Evolutionary conservation across 129 eudicot species (phyloP), one percentile per base, ranked within the genome.

Genomic region (Apium graveolens): DNA sequence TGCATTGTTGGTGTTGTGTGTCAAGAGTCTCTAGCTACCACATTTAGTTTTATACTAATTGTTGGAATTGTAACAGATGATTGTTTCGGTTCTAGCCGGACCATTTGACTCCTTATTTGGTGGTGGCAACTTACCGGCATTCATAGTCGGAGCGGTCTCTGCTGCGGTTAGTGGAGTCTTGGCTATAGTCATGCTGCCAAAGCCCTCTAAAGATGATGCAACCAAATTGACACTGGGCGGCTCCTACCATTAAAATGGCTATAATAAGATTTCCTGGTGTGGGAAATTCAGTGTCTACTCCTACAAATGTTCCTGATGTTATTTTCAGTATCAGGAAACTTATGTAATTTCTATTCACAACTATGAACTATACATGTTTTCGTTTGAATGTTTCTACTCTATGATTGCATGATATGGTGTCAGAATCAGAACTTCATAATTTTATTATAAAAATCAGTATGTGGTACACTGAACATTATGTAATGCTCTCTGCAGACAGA

Each of bases 51-150:
- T 46, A 3, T 46, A 38, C 53, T 46, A 16, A 14, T 12, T 44
- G 48, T 11, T 44, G 39, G 11, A 3, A 3, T 43, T 66, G 71
- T 11, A 53, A 83, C 84, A 93, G 97, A 91, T 93, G 90, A 26
- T 86, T 7, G 96, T 89, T 66, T 80, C 96, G 0, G 76, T 93
- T 29, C 45, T 83, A 34, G 89, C 91, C 78, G 98, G 97, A 80
- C 96, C 97, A 46, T 86, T 82, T 86, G 97, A 89, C 66, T 79
- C 83, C 5, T 4, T 85, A 11, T 93, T 93, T 24, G 98, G 97
- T 7, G 96, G 98, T 1, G 88, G 97, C 66, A 93, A 93, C 81
- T 78, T 90, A 75, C 97, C 98, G 10, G 88, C 97, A 1, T 91
- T 93, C 69, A 76, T 88, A n/a, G 81, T 84, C 4, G 98, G 98